Base-by-base conservation (phyloP, 768 basidiomycete species). In the Mycena vulgaris region DNA sequence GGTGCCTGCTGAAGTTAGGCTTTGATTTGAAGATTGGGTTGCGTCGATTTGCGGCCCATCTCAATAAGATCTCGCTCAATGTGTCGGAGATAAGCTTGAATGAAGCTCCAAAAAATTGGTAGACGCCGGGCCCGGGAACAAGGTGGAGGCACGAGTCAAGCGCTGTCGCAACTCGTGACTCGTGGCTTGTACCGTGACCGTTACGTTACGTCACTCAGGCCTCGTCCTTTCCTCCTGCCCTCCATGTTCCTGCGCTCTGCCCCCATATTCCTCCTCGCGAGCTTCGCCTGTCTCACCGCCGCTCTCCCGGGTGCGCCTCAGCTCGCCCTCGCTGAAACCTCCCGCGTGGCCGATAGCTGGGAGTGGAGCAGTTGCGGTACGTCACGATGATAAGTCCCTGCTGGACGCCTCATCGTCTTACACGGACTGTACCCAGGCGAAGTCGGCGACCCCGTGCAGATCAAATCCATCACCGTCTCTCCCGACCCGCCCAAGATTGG, bases 401-500 rank as follows among this genome's bases (percentile, higher is more conserved):
- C 25, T 47, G n/a, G 13, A 21, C 21, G 3, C 5, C 17, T 1
- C 40, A 0, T 5, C 25, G 21, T 3, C 40, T 56, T 7, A 66
- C 25, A 14, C 51, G 21, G 47, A 10, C 13, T 27, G 8, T 55
- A 10, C 13, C 33, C 75, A 89, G 87, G 89, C n/a, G 21, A 35
- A 5, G 19, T 72, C 1, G 23, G 25, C 0, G 82, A 89, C 64
- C 51, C 77, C 13, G 75, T 89, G 45, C 84, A 89, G 72, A 76
- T 93, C 66, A 71, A 89, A 28, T 87, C 85, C 31, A 87, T 93
- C 57, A 53, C 68, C 0, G 80, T 93, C 45, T 85, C 80, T 19
- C 93, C 93, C 0, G 90, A 94, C 72, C 93, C 93, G 30, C 93
- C 93, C 5, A 77, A 85, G 73, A 90, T 92, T 0, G 93, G 93